Evolutionary conservation across 345 rosid genomes (phyloP), one percentile per base, ranked within the genome.

Genomic region (Populus simonii): DNA sequence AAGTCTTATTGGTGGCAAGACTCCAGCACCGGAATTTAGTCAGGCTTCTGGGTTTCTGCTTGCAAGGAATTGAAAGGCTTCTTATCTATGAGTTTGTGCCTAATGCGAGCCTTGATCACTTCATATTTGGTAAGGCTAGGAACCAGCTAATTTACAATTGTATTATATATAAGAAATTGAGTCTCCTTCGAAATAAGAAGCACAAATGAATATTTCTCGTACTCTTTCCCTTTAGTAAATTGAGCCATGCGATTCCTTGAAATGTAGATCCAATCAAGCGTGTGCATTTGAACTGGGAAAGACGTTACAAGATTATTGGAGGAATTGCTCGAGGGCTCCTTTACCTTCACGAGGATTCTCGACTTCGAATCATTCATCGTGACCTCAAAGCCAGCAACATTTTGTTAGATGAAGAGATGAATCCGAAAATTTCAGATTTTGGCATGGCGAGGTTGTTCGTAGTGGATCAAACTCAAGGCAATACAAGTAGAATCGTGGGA

Each of bases 311-410:
- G 35, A 76, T 76, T 3, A 76, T 76, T 8, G 55, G 36, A 17
- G 73, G 79, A 20, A 47, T 76, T 11, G 79, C 79, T 25, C 70
- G 51, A 68, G 73, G 66, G 6, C 38, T 76, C 22, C 73, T 76
- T 31, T 76, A 76, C 16, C 79, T 76, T 17, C 79, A 76, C 2
- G 79, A 76, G 63, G 73, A 76, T 55, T 76, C 79, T 11, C 55
- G 53, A 2, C 57, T 51, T 25, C 65, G 67, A 16, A 68, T 41
- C 45, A 41, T 41, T 41, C 45, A 41, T 41, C 45, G 45, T 41
- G 45, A 41, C 4, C 45, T 41, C 45, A 41, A 41, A 2, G 45
- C 45, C 0, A 41, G 45, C 45, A 41, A 41, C 45, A 41, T 41
- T 41, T 1, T 41, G 45, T 41, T 41, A 41, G 45, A 41, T 41